Conservation (phyloP, 768 basidiomycete genomes). For the Podaxis sp. region DNA sequence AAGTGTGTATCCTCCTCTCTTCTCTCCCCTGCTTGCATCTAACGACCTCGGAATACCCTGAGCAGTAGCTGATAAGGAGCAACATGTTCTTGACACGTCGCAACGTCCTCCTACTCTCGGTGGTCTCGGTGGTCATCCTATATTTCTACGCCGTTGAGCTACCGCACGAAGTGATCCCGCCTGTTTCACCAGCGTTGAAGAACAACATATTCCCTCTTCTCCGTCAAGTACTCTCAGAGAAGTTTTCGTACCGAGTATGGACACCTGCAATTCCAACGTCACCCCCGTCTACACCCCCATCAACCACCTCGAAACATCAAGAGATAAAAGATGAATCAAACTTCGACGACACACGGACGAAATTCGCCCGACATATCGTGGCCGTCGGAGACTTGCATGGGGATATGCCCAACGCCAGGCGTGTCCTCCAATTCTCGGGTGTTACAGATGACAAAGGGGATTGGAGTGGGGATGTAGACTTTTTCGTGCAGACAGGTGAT, state of each 20-base stretch:
- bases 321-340: background rate
- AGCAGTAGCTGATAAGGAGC: background rate
- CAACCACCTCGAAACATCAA: background rate
- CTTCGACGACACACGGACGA: conserved; percentile 19
- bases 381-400: conserved; percentile 95
- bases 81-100: conserved; percentile 11
- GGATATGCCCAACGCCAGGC: conserved; percentile 75
- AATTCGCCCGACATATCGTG: conserved; percentile 61
- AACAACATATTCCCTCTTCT: background rate
- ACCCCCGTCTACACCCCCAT: background rate
- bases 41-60: background rate
- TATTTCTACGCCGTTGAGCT: background rate
- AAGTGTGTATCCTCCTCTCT: background rate
- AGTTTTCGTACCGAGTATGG: background rate
- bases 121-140: background rate
- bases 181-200: background rate
- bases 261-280: background rate
- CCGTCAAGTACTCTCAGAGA: conserved; percentile 5
- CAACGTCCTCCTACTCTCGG: background rate
- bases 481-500: conserved; percentile 94
- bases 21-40: background rate
- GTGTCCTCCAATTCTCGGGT: conserved; percentile 76
- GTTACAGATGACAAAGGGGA: conserved; percentile 71
- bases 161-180: background rate
- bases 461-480: conserved; percentile 84